Evolutionary conservation across 2,329 filamentous ascomycete species (phyloP), one percentile per base, ranked within the genome.

Genomic region (Neofusicoccum kwambonambiense): DNA sequence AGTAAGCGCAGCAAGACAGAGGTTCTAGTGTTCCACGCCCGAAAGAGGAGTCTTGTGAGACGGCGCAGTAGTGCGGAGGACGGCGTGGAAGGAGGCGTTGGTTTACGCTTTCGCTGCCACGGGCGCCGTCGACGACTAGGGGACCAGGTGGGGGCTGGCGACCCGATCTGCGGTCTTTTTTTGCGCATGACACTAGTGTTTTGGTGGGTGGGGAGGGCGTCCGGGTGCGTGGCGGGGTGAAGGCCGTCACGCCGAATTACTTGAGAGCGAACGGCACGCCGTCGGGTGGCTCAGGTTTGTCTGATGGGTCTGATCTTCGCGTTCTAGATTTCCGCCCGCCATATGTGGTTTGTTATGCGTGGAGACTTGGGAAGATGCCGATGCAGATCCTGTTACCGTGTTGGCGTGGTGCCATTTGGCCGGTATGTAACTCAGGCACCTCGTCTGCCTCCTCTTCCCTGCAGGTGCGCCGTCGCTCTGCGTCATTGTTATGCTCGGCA

Each of bases 131-230:
- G n/a, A 15, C 41, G 17, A 37, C 50, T 35, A 54, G 22, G 34
- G 8, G 52, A 31, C 27, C 5, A 31, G 27, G 27, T 9, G 37
- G 37, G 37, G 11, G 37, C 37, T 39, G 13, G 37, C 4, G 5
- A 12, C 15, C 56, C 56, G 42, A 47, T 60, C 56, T 60, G 27
- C 41, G 56, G 41, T 39, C 56, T 49, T 60, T 60, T 35, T 45
- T 8, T 49, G 35, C n/a, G 41, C 56, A 47, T 47, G 41, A 34
- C 56, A 11, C 56, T 60, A 60, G 56, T 47, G 56, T 60, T 60
- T 60, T 60, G 56, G 56, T 12, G 37, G 41, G 56, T 60, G 56
- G 42, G 44, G 41, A 58, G 54, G 13, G n/a, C 22, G 27, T 44
- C 3, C 4, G 12, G 27, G 31, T 8, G 34, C 4, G n/a, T 52